These are phyloP conservation scores for Eucalyptus microcorys DNA, from an alignment of 345 rosid genomes.

Conservation along the genomic window DNA sequence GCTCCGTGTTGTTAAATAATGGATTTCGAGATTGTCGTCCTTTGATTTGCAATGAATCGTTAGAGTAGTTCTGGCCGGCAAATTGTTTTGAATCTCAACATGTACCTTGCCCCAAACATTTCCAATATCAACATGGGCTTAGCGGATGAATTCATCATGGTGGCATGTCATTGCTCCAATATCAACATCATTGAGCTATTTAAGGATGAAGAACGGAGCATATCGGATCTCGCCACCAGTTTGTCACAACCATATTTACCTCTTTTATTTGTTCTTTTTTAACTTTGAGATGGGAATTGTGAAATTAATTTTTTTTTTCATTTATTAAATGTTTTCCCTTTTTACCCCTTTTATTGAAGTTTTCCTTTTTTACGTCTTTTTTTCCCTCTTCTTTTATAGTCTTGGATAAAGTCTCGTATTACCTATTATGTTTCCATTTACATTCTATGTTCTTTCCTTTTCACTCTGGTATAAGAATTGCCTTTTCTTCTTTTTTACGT, in stretches of 20 bases:
- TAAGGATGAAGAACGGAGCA: background rate
- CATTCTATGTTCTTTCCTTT: too few relatives aligned
- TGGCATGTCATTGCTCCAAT: background rate
- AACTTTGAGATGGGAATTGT: background rate
- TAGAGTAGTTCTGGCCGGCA: background rate
- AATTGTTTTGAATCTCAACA: background rate
- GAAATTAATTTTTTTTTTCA: background rate
- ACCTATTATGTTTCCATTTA: background rate
- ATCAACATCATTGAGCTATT: background rate
- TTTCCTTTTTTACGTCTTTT: background rate
- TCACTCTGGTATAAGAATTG: too few relatives aligned
- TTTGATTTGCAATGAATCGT: background rate
- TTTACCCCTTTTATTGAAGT: too few relatives aligned
- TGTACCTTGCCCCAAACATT: background rate
- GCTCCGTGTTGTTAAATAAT: too few relatives aligned
- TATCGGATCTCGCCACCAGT: background rate
- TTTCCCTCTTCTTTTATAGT: too few relatives aligned
- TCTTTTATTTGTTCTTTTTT: background rate
- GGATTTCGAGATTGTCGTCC: background rate
- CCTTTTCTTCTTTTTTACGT: background rate
- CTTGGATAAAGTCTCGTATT: too few relatives aligned
- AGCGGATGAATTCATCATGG: background rate
- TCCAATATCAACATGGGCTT: too few relatives aligned
- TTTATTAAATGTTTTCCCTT: too few relatives aligned
- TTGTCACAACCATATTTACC: background rate